Percentiles rank a stretch among this genome's conserved stretches.
Conservation (phyloP, 176 grass and related monocot genomes). For the Saccharum spontaneum region DNA sequence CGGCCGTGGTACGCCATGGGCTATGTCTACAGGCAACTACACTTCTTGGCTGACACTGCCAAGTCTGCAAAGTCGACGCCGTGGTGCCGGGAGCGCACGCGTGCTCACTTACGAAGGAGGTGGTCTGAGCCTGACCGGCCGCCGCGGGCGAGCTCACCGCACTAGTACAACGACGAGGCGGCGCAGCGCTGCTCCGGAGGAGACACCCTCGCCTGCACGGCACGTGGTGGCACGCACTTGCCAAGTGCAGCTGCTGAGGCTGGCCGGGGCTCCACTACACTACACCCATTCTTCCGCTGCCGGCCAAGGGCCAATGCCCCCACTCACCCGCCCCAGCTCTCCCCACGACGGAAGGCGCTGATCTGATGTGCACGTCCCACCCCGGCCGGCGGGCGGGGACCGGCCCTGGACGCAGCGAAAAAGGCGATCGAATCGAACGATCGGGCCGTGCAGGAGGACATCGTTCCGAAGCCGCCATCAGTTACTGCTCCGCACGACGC, state of each 20-base stretch:
- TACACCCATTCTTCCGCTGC: background rate
- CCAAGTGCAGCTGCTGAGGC: conserved; percentile 31
- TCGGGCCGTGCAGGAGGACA: background rate
- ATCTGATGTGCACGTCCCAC: background rate
- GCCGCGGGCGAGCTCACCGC: no score
- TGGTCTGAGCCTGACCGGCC: no score
- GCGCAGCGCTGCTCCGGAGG: background rate
- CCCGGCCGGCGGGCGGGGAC: conserved; percentile 4
- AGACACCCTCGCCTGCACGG: background rate
- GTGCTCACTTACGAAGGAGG: background rate
- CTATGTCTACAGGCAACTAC: no score
- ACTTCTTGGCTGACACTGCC: no score
- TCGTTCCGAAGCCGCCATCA: conserved; percentile 18
- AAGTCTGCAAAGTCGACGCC: background rate
- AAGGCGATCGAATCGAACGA: conserved; percentile 5
- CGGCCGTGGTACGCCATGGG: no score
- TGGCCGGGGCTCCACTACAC: background rate
- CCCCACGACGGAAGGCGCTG: background rate
- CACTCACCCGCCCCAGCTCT: background rate
- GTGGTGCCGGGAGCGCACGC: background rate
- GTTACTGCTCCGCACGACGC: conserved; percentile 32
- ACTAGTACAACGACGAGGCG: background rate
- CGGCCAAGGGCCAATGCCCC: background rate
- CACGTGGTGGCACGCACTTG: conserved; percentile 23
- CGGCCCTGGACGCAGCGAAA: background rate